Percentiles rank a stretch among this genome's conserved stretches.
phyloP scores from a whole-genome alignment of 208 protist species.

The Lotmaria passim region DNA sequence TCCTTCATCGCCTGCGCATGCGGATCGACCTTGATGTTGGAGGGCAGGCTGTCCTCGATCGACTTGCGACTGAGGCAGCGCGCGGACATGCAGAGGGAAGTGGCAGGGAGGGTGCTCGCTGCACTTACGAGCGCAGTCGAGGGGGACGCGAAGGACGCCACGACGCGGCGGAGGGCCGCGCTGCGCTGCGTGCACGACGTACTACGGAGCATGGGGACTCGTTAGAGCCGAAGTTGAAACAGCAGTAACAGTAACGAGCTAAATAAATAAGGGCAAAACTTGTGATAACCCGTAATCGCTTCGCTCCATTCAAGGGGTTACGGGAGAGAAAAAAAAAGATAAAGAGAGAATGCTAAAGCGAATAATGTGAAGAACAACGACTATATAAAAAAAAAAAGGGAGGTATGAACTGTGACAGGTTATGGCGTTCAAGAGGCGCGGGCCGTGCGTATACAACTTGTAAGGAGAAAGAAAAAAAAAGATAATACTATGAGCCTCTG shows the following conservation, averaged over 20 bases:
- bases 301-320: too few relatives aligned
- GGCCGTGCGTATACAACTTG: too few relatives aligned
- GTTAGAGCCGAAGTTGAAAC: not conserved
- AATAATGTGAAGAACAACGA: too few relatives aligned
- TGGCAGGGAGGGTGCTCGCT: not conserved
- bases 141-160: not conserved
- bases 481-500: too few relatives aligned
- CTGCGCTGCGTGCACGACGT: not conserved
- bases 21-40: constrained; percentile 45
- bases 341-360: too few relatives aligned
- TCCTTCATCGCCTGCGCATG: constrained; percentile 18
- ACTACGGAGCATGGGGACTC: not conserved
- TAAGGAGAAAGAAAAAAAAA: too few relatives aligned
- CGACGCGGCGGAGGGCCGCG: not conserved
- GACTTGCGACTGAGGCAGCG: constrained; percentile 29
- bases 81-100: not conserved
- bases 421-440: too few relatives aligned
- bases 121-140: not conserved
- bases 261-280: too few relatives aligned
- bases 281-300: too few relatives aligned
- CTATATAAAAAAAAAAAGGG: too few relatives aligned
- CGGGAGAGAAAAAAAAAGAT: too few relatives aligned
- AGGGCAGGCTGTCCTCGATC: constrained; percentile 46
- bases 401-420: too few relatives aligned
- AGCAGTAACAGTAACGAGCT: not conserved